Base-by-base conservation (phyloP, 305 asterid species). In the Ruellia speciosa region DNA sequence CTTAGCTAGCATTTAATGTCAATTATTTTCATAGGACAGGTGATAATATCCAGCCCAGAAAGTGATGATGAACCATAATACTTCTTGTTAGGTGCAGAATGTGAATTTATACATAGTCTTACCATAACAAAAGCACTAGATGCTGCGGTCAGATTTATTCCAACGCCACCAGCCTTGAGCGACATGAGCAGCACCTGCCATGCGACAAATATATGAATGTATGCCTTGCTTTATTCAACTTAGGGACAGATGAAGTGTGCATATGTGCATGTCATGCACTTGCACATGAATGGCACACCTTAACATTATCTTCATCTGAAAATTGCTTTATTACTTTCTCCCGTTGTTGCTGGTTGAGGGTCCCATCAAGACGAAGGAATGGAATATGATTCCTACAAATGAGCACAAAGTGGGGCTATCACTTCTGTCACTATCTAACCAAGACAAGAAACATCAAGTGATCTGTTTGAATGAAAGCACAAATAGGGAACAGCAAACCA, bases 101-200 rank as follows among this genome's bases (percentile, higher is more conserved):
- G 19, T 34, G 18, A 20, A 46, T 52, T 20, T 56, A 56, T 65
- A 54, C 40, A 54, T 62, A 56, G 33, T 20, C 67, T 49, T 81
- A 90, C 97, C 99, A 92, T 66, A 55, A 92, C 81, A 77, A 88
- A 92, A 54, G 99, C 99, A 79, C 78, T 86, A 35, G 96, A 86
- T 54, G 99, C 99, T 56, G 94, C 95, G 8, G 99, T 92, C 54
- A 92, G 85, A 72, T 92, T 92, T 56, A 92, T 84, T 66, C 97
- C 97, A 64, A 92, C 99, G 52, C 99, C 99, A 64, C 99, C 99
- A 55, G 96, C 97, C 79, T 92, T 92, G 70, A 92, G 77, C 39
- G 99, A 92, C 97, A 92, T 88, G 57, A 92, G 87, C 70, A 92
- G 63, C 65, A 90, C 96, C 96, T 87, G 74, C 41, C 63, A 52